phyloP scores from a whole-genome alignment of 129 eudicot species.

The Mikania micrantha region DNA sequence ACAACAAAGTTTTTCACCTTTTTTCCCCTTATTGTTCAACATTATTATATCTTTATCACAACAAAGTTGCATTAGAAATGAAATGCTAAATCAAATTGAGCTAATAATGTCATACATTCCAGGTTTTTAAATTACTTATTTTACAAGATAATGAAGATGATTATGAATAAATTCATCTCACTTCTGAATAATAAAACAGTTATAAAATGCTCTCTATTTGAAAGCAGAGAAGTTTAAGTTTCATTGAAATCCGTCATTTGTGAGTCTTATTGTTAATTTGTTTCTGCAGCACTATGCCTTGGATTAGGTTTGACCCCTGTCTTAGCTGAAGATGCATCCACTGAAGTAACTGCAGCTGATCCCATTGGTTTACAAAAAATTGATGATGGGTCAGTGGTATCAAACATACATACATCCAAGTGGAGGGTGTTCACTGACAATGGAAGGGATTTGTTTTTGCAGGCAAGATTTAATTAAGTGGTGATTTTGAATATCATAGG shows the following conservation, averaged over 20 bases:
- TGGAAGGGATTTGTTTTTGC: conserved; percentile 67
- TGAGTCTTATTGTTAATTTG: not conserved
- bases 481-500: not conserved
- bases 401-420: conserved; percentile 83
- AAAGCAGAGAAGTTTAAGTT: not conserved
- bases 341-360: conserved; percentile 27
- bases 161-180: not conserved
- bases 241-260: not conserved
- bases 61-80: not conserved
- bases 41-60: not conserved
- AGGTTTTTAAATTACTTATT: not conserved
- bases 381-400: conserved; percentile 86
- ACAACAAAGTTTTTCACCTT: too few relatives aligned
- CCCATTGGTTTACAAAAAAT: conserved; percentile 43
- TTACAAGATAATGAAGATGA: not conserved
- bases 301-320: conserved; percentile 47
- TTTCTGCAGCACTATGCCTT: conserved; percentile 50
- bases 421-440: conserved; percentile 90
- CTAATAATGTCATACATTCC: not conserved
- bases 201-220: not conserved
- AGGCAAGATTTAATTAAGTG: conserved; percentile 33
- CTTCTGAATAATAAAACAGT: not conserved
- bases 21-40: too few relatives aligned
- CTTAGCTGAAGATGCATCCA: conserved; percentile 64
- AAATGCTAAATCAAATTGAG: not conserved